Conservation (phyloP, 2,329 filamentous ascomycete genomes). For the Calonectria crousiana region DNA sequence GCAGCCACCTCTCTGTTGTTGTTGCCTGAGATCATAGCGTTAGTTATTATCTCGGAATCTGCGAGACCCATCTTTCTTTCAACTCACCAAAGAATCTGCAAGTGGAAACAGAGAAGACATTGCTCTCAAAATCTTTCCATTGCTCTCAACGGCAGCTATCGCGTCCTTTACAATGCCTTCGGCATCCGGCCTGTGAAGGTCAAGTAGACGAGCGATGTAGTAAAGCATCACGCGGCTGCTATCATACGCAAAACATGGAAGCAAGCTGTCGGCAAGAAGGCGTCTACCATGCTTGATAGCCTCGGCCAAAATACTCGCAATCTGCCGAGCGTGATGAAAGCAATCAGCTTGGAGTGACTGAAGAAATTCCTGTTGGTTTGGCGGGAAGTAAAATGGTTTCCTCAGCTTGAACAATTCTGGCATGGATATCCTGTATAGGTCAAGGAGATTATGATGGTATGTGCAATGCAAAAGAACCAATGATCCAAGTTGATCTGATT, state of each 20-base stretch:
- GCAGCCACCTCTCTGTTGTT: conserved; percentile 54
- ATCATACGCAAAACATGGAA: conserved; percentile 61
- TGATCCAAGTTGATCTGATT: conserved; percentile 60
- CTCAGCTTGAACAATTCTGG: conserved; percentile 58
- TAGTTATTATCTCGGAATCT: not conserved
- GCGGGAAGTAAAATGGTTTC: conserved; percentile 54
- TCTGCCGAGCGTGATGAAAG: conserved; percentile 54
- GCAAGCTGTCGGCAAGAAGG: conserved; percentile 57
- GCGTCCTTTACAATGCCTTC: conserved; percentile 53
- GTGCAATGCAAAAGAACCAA: conserved; percentile 60
- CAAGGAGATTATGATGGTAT: conserved; percentile 59
- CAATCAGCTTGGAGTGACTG: conserved; percentile 52
- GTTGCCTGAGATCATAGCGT: conserved; percentile 43
- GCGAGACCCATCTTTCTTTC: not conserved
- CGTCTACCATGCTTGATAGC: conserved; percentile 55
- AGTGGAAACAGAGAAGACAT: conserved; percentile 55
- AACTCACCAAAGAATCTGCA: conserved; percentile 53
- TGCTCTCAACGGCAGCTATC: conserved; percentile 55
- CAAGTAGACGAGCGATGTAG: conserved; percentile 58
- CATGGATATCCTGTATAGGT: conserved; percentile 61
- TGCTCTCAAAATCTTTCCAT: conserved; percentile 50
- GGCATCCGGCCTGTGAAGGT: conserved; percentile 50
- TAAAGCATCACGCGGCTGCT: conserved; percentile 62
- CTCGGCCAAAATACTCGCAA: conserved; percentile 53
- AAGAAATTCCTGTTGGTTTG: conserved; percentile 53